A percentile compares a stretch with the other conserved stretches of the same genome.
These are phyloP conservation scores for Eucalyptus viminalis DNA, from an alignment of 345 rosid species.

Conservation along the genomic window DNA sequence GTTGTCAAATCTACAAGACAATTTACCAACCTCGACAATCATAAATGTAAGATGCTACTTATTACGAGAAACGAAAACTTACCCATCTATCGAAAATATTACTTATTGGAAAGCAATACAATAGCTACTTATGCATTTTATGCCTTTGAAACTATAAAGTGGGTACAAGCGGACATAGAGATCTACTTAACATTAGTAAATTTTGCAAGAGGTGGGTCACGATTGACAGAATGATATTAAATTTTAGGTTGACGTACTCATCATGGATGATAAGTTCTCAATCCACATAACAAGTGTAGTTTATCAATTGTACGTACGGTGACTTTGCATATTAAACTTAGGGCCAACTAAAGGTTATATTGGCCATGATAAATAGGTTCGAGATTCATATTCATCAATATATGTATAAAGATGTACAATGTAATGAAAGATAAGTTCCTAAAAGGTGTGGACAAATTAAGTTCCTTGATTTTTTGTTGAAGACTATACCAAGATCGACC, in stretches of 20 bases:
- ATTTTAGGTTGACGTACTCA: neutral
- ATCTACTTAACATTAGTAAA: neutral
- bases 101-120: neutral
- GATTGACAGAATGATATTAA: too few species aligned
- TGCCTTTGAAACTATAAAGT: neutral
- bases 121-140: neutral
- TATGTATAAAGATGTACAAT: rapidly evolving
- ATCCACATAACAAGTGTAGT: neutral
- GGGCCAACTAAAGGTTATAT: neutral
- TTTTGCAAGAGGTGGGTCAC: neutral
- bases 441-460: neutral
- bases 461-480: neutral
- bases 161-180: rapidly evolving
- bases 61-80: neutral
- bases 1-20: neutral
- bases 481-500: neutral
- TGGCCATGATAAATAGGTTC: neutral
- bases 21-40: neutral
- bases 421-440: neutral
- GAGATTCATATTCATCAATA: neutral
- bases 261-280: neutral
- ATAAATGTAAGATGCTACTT: neutral
- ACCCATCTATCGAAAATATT: neutral
- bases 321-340: neutral
- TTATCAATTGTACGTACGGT: neutral